phyloP scores from a whole-genome alignment of 768 basidiomycete genomes.

The Scleroderma citrinum region DNA sequence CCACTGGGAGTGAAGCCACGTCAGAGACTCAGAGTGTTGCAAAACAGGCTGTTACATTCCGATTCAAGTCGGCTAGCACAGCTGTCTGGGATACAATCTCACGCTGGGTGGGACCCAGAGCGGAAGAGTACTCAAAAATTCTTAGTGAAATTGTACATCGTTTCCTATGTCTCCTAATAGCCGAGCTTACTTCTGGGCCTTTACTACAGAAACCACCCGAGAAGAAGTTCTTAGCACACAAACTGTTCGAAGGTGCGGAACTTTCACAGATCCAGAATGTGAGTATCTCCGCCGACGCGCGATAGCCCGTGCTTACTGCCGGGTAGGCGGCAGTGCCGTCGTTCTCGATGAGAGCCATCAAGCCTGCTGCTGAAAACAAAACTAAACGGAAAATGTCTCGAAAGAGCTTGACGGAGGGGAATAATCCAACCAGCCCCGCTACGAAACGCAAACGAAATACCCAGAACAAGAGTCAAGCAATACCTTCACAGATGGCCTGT shows the following conservation, averaged over 20 bases:
- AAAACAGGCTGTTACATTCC: constrained; percentile 39
- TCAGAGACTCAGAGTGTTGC: constrained; percentile 5
- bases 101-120: constrained; percentile 56
- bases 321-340: constrained; percentile 40
- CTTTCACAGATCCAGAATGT: constrained; percentile 58
- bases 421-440: constrained; percentile 11
- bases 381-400: constrained; percentile 32
- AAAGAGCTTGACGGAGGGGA: constrained; percentile 24
- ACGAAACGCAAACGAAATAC: constrained; percentile 39
- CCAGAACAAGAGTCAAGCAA: constrained; percentile 27
- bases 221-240: constrained; percentile 51
- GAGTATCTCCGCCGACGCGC: constrained; percentile 12
- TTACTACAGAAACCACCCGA: constrained; percentile 34
- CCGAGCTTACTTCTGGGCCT: neutral
- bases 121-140: constrained; percentile 41
- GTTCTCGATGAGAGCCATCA: constrained; percentile 53
- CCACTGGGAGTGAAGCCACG: constrained; percentile 8
- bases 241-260: constrained; percentile 48
- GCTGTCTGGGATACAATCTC: constrained; percentile 53
- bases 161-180: neutral
- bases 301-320: neutral
- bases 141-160: constrained; percentile 41
- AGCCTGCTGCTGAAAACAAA: constrained; percentile 40
- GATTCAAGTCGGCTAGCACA: constrained; percentile 42
- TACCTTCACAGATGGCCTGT: constrained; percentile 48